phyloP scores from a whole-genome alignment of 192 early-diverging fungal genomes.

The Coemansia sp. region DNA sequence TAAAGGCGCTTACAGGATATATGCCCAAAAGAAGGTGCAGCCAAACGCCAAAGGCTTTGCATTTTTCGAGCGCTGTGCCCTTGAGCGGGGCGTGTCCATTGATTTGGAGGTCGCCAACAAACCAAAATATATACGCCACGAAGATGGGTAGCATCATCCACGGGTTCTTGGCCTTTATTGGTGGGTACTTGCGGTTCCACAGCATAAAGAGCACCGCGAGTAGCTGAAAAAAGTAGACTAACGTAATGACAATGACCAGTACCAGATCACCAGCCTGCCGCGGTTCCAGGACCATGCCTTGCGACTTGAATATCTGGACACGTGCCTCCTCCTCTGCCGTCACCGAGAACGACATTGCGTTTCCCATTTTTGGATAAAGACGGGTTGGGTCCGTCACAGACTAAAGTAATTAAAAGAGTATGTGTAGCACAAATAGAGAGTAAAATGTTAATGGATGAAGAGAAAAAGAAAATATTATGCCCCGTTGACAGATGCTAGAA shows the following conservation, averaged over 20 bases:
- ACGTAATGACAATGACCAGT: slow-evolving; percentile 10
- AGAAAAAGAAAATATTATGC: neutral
- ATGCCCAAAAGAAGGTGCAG: slow-evolving; percentile 35
- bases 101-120: slow-evolving; percentile 49
- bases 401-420: neutral
- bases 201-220: slow-evolving; percentile 28
- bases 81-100: slow-evolving; percentile 41
- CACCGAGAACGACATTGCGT: slow-evolving; percentile 23
- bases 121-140: slow-evolving; percentile 39
- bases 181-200: slow-evolving; percentile 50
- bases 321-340: slow-evolving; percentile 20
- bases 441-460: neutral
- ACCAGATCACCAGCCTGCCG: slow-evolving; percentile 21
- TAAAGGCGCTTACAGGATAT: slow-evolving; percentile 29
- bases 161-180: slow-evolving; percentile 53
- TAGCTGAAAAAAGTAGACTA: slow-evolving; percentile 28
- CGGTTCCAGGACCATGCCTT: slow-evolving; percentile 16
- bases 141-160: slow-evolving; percentile 35
- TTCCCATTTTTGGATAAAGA: slow-evolving; percentile 19
- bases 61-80: slow-evolving; percentile 20
- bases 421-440: neutral
- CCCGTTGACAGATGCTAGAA: neutral
- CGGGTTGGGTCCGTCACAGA: neutral
- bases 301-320: neutral
- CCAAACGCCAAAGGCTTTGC: slow-evolving; percentile 48